phyloP scores from a whole-genome alignment of 805 yeast genomes.

The Isabelozyma pseudorhagii region DNA sequence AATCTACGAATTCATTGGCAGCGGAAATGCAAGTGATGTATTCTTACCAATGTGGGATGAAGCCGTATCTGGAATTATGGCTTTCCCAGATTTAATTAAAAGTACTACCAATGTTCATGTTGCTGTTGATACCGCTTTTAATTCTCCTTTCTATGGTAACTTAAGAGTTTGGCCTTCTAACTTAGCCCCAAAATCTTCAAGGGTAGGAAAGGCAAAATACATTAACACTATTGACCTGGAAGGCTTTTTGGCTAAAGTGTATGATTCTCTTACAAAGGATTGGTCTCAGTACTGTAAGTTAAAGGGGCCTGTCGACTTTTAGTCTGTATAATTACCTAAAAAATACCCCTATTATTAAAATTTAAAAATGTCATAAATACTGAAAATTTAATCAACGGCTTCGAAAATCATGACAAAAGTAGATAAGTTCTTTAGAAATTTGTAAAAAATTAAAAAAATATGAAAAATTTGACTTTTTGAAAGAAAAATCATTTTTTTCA shows the following conservation, averaged over 20 bases:
- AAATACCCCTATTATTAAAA: background rate
- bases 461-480: too few relatives aligned
- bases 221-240: constrained; percentile 28
- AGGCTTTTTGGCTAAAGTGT: constrained; percentile 24
- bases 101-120: constrained; percentile 25
- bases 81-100: constrained; percentile 31
- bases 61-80: constrained; percentile 35
- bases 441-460: too few relatives aligned
- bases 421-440: too few relatives aligned
- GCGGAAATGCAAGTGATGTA: constrained; percentile 32
- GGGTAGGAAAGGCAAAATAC: constrained; percentile 34
- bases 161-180: constrained; percentile 36
- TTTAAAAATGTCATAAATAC: too few relatives aligned
- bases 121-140: constrained; percentile 38
- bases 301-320: constrained; percentile 5
- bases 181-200: constrained; percentile 31
- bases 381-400: too few relatives aligned
- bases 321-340: background rate
- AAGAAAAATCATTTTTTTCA: too few relatives aligned
- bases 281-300: constrained; percentile 35
- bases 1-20: constrained; percentile 25
- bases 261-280: constrained; percentile 30
- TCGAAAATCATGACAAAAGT: too few relatives aligned
- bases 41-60: constrained; percentile 45
- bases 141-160: constrained; percentile 42